phyloP scores from a whole-genome alignment of 2,329 filamentous ascomycete species.

The Metarhizium rileyi region DNA sequence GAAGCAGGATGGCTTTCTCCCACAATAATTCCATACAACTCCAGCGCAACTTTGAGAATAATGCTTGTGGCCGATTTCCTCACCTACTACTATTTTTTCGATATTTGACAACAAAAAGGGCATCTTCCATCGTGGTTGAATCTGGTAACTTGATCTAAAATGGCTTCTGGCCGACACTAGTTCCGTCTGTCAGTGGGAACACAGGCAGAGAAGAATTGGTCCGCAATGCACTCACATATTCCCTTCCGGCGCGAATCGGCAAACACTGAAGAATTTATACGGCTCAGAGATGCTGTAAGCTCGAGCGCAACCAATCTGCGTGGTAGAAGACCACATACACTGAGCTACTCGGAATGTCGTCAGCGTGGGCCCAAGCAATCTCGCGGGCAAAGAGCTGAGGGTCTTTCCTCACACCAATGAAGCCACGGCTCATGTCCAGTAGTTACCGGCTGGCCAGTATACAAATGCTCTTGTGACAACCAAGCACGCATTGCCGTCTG shows the following conservation, averaged over 20 bases:
- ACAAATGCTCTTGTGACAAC: slow-evolving; percentile 21
- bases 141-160: slow-evolving; percentile 3
- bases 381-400: neutral
- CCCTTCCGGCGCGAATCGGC: slow-evolving; percentile 24
- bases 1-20: too few relatives aligned
- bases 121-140: neutral
- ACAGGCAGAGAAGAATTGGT: too few relatives aligned
- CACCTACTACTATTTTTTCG: neutral
- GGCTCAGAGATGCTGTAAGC: slow-evolving; percentile 21
- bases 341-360: slow-evolving; percentile 17
- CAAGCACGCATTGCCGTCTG: slow-evolving; percentile 20
- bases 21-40: too few relatives aligned
- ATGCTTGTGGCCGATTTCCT: neutral
- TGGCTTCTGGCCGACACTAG: slow-evolving; percentile 21
- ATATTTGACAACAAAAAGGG: neutral
- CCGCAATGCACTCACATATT: slow-evolving; percentile 22
- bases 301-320: slow-evolving; percentile 23
- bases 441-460: slow-evolving; percentile 19
- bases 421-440: slow-evolving; percentile 25
- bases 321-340: slow-evolving; percentile 25
- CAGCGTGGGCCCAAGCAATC: neutral
- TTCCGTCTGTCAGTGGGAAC: neutral
- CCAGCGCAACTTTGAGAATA: neutral
- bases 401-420: slow-evolving; percentile 25
- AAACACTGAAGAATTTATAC: slow-evolving; percentile 24